Evolutionary conservation across 1,139 yeast species (phyloP).

Genomic region (Pichia sp.): DNA sequence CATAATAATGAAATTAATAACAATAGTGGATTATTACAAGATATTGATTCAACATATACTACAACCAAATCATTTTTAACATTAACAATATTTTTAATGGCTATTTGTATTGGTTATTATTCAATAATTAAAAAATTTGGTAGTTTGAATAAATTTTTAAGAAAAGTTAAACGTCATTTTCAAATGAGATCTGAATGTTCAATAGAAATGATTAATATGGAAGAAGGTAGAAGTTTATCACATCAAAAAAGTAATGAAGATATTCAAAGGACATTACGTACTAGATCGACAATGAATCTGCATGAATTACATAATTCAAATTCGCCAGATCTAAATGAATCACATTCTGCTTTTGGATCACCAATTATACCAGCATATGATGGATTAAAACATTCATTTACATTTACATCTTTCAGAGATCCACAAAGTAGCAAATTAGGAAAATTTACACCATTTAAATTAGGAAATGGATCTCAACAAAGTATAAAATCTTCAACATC

Average conservation of each 20-base stretch:
- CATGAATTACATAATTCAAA: conserved; percentile 10
- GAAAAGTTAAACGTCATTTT: conserved; percentile 1
- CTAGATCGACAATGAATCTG: conserved; percentile 21
- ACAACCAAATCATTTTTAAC: background rate
- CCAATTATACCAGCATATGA: conserved; percentile 1
- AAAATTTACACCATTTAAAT: conserved; percentile 7
- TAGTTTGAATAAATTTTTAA: conserved; percentile 10
- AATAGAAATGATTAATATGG: conserved; percentile 15
- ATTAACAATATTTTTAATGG: background rate
- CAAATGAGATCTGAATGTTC: conserved; percentile 3
- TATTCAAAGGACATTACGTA: conserved; percentile 14
- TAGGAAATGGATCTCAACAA: conserved; percentile 12
- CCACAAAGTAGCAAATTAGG: background rate
- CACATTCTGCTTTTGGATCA: background rate
- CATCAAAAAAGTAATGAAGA: conserved; percentile 7
- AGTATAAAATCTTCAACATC: conserved; percentile 7
- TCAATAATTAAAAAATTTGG: conserved; percentile 12
- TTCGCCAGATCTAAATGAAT: background rate
- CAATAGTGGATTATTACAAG: background rate
- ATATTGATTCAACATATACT: background rate
- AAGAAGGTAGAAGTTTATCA: conserved; percentile 18
- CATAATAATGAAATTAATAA: background rate
- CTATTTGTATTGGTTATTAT: conserved; percentile 4
- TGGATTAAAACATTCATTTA: conserved; percentile 12
- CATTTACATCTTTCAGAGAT: conserved; percentile 14